These are phyloP conservation scores for Paecilomyces variotii DNA, from an alignment of 2,329 filamentous ascomycete species.

Conservation along the genomic window DNA sequence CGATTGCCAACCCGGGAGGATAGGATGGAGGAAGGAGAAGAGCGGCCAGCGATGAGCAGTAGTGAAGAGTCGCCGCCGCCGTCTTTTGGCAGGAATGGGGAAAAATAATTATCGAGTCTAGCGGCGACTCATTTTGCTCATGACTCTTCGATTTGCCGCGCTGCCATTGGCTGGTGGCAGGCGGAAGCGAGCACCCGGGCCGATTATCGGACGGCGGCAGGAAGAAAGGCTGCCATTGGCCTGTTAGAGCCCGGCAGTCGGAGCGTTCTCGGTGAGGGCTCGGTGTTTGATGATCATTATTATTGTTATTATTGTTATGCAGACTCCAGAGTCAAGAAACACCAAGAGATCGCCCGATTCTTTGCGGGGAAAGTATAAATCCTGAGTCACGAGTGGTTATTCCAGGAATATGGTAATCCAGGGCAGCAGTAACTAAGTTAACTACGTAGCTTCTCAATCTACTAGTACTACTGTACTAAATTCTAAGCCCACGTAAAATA, in stretches of 20 bases:
- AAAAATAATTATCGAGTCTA: neutral
- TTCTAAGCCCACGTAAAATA: too few species aligned
- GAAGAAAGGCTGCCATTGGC: neutral
- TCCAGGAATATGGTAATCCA: too few species aligned
- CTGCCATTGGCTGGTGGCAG: neutral
- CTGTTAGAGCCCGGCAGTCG: neutral
- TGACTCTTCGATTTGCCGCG: neutral
- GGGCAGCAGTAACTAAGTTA: too few species aligned
- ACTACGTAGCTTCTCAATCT: too few species aligned
- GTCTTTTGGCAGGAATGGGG: conserved; percentile 18
- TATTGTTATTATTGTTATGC: too few species aligned
- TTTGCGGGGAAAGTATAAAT: neutral
- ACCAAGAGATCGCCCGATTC: too few species aligned
- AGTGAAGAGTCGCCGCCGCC: conserved; percentile 16
- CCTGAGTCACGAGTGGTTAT: neutral
- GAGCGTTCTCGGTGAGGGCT: neutral
- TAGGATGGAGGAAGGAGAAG: conserved; percentile 8
- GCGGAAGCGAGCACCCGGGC: neutral
- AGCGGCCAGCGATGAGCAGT: conserved; percentile 1
- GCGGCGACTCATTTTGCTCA: neutral
- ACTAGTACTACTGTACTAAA: too few species aligned
- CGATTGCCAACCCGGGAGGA: conserved; percentile 24
- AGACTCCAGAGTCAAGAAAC: too few species aligned
- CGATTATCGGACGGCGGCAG: conserved; percentile 4
- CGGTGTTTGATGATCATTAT: neutral